Conservation (phyloP, 495 filamentous ascomycete genomes). For the Aspergillus affinis region DNA sequence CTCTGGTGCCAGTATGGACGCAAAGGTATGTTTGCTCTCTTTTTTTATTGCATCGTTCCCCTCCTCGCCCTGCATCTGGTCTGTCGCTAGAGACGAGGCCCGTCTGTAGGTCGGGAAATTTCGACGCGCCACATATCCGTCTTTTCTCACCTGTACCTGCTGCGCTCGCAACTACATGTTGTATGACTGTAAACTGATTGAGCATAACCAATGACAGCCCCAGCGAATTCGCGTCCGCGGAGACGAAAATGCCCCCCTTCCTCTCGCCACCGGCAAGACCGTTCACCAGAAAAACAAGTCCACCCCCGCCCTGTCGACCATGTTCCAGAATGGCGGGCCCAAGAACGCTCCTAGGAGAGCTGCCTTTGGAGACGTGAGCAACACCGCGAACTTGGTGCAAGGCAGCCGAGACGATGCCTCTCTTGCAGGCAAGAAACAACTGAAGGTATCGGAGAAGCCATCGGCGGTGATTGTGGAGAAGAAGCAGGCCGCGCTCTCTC, state of each 20-base stretch:
- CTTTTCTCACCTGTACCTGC: not conserved
- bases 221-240: slow-evolving; percentile 67
- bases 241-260: slow-evolving; percentile 71
- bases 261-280: slow-evolving; percentile 52
- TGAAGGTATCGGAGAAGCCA: slow-evolving; percentile 44
- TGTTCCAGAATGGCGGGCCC: slow-evolving; percentile 54
- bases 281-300: slow-evolving; percentile 83
- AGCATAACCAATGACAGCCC: slow-evolving; percentile 53
- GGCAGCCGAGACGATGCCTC: slow-evolving; percentile 54
- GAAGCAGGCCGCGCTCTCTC: slow-evolving; percentile 52
- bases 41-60: slow-evolving; percentile 2
- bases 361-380: slow-evolving; percentile 80
- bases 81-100: not conserved
- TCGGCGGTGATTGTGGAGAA: slow-evolving; percentile 35
- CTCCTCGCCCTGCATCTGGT: not conserved
- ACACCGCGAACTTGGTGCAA: slow-evolving; percentile 54
- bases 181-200: slow-evolving; percentile 9
- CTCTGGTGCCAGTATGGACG: slow-evolving; percentile 35
- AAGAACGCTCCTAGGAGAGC: slow-evolving; percentile 72
- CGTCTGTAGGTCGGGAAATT: not conserved
- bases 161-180: slow-evolving; percentile 13
- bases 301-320: slow-evolving; percentile 61
- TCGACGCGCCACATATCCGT: slow-evolving; percentile 13
- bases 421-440: slow-evolving; percentile 47
- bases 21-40: slow-evolving; percentile 37